These are phyloP conservation scores for Bifiguratus adelaidae DNA, from an alignment of 192 early-diverging fungal species.

Conservation along the genomic window DNA sequence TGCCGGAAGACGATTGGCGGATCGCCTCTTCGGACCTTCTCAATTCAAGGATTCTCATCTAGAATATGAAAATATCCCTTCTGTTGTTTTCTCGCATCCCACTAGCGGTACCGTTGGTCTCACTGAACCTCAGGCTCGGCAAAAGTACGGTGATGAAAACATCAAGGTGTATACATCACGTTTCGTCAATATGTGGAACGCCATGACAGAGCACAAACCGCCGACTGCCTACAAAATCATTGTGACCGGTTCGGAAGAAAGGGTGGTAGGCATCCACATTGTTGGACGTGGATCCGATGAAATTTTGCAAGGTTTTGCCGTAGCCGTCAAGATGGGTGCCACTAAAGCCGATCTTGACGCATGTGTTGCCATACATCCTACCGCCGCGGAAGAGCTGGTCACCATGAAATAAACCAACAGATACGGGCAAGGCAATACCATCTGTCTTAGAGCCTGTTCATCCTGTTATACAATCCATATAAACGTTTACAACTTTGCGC, in stretches of 20 bases:
- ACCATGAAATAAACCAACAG: conserved; percentile 41
- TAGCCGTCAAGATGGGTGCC: conserved; percentile 98
- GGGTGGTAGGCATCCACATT: conserved; percentile 92
- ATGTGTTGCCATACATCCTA: conserved; percentile 96
- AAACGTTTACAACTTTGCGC: conserved; percentile 19
- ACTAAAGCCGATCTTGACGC: conserved; percentile 95
- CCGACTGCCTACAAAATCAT: conserved; percentile 90
- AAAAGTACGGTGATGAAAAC: conserved; percentile 61
- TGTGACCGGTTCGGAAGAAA: conserved; percentile 79
- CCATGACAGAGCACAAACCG: conserved; percentile 79
- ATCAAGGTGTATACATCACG: conserved; percentile 80
- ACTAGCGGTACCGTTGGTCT: conserved; percentile 83
- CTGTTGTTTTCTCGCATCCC: conserved; percentile 93
- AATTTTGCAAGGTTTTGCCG: conserved; percentile 93
- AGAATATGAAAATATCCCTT: conserved; percentile 90
- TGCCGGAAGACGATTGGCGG: conserved; percentile 79
- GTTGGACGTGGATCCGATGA: conserved; percentile 83
- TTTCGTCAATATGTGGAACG: conserved; percentile 90
- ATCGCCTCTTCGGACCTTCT: conserved; percentile 82
- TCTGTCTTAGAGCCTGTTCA: too few relatives aligned
- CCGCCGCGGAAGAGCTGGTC: conserved; percentile 92
- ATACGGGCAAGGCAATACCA: too few relatives aligned
- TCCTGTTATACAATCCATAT: too few relatives aligned
- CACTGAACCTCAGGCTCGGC: conserved; percentile 70
- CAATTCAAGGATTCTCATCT: conserved; percentile 66